Percentiles rank a stretch among this genome's conserved stretches.
These are phyloP conservation scores for Cryphonectria parasitica DNA, from an alignment of 2,329 filamentous ascomycete genomes.

Conservation along the genomic window DNA sequence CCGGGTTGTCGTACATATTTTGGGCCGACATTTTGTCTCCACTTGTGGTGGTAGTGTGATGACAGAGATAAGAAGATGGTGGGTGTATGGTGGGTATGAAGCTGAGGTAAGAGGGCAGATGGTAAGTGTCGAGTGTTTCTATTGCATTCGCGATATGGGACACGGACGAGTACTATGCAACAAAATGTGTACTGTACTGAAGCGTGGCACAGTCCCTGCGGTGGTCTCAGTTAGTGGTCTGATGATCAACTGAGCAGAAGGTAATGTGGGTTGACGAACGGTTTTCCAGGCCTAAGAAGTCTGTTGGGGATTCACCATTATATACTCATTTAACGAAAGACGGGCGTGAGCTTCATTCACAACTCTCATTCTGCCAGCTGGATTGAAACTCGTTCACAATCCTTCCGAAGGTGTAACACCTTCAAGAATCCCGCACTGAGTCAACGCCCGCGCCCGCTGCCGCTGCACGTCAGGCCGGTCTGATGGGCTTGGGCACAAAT, in stretches of 20 bases:
- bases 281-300: background rate
- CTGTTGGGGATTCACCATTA: background rate
- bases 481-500: background rate
- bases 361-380: background rate
- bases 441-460: background rate
- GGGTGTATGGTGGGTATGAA: background rate
- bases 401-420: background rate
- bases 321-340: background rate
- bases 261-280: background rate
- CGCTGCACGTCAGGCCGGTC: background rate
- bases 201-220: background rate
- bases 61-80: background rate
- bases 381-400: background rate
- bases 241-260: conserved; percentile 4
- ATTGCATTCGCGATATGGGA: background rate
- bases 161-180: background rate
- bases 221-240: conserved; percentile 1
- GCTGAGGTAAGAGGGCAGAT: background rate
- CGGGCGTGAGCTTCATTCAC: background rate
- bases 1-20: conserved; percentile 46
- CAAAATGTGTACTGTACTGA: background rate
- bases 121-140: background rate
- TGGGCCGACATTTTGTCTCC: conserved; percentile 33
- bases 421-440: background rate
- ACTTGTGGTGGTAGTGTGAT: background rate